Evolutionary conservation across 805 yeast species (phyloP).

Genomic region (Deakozyma indianensis): DNA sequence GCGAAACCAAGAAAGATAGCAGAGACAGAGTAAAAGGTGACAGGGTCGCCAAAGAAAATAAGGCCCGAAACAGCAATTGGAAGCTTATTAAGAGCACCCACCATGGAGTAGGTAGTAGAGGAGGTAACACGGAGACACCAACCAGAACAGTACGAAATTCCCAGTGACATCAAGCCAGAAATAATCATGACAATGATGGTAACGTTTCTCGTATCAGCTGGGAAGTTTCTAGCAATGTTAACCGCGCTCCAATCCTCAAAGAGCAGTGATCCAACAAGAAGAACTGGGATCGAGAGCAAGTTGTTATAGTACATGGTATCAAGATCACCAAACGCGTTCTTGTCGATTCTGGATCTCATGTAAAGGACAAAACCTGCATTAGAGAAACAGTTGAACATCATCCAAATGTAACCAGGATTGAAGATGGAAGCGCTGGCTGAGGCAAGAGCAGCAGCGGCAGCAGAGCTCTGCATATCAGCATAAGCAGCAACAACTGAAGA

Average conservation of each 20-base stretch:
- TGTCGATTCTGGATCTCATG: conserved; percentile 96
- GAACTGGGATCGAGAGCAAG: conserved; percentile 80
- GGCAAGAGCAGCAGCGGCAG: conserved; percentile 23
- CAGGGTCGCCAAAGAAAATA: conserved; percentile 87
- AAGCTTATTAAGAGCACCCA: conserved; percentile 95
- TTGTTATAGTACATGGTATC: conserved; percentile 98
- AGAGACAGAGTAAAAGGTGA: conserved; percentile 79
- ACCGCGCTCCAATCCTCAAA: conserved; percentile 88
- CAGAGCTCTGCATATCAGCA: conserved; percentile 49
- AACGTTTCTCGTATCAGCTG: conserved; percentile 49
- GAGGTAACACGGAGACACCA: conserved; percentile 99
- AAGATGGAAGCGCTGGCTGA: conserved; percentile 21
- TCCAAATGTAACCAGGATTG: conserved; percentile 87
- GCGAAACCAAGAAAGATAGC: conserved; percentile 88
- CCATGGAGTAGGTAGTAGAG: conserved; percentile 97
- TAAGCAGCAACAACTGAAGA: conserved; percentile 93
- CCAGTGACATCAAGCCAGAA: conserved; percentile 89
- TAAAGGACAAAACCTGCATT: conserved; percentile 85
- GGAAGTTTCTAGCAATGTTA: conserved; percentile 69
- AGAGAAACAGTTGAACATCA: conserved; percentile 86
- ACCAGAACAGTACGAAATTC: conserved; percentile 96
- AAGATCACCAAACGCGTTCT: conserved; percentile 80
- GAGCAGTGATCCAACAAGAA: conserved; percentile 56
- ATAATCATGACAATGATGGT: conserved; percentile 72
- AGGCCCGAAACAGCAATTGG: conserved; percentile 95